Percentiles rank a stretch among this genome's conserved stretches.
Evolutionary conservation across 345 rosid species (phyloP).

Genomic region (Salix udensis): DNA sequence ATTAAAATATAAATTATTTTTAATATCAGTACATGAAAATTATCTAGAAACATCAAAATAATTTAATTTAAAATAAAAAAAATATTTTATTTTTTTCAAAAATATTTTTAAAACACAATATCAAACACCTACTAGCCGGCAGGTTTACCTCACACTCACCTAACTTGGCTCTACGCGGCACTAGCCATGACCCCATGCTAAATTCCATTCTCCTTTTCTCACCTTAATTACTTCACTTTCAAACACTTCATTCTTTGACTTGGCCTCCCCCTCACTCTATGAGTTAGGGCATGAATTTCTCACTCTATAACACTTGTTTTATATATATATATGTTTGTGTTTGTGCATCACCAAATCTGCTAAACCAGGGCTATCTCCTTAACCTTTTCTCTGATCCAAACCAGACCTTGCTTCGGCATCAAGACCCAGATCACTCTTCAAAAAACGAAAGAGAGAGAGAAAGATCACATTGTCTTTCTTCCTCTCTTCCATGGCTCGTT

Average conservation of each 20-base stretch:
- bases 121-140: constrained; percentile 32
- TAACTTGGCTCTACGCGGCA: constrained; percentile 37
- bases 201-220: background rate
- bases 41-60: too few species aligned
- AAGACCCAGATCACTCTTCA: constrained; percentile 8
- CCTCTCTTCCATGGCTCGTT: constrained; percentile 45
- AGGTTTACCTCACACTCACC: constrained; percentile 24
- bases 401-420: constrained; percentile 10
- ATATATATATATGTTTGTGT: too few species aligned
- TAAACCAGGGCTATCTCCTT: background rate
- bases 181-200: background rate
- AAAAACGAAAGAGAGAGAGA: too few species aligned
- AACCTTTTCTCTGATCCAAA: background rate
- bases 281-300: background rate
- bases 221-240: background rate
- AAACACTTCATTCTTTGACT: constrained; percentile 20
- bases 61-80: too few species aligned
- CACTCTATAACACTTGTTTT: background rate
- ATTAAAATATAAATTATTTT: too few species aligned
- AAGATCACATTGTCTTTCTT: background rate
- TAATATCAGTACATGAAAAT: too few species aligned
- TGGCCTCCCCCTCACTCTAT: constrained; percentile 8
- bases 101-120: too few species aligned
- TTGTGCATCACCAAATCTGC: background rate
- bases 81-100: too few species aligned